phyloP scores from a whole-genome alignment of 768 basidiomycete species.

The Hemileccinum impolitum region DNA sequence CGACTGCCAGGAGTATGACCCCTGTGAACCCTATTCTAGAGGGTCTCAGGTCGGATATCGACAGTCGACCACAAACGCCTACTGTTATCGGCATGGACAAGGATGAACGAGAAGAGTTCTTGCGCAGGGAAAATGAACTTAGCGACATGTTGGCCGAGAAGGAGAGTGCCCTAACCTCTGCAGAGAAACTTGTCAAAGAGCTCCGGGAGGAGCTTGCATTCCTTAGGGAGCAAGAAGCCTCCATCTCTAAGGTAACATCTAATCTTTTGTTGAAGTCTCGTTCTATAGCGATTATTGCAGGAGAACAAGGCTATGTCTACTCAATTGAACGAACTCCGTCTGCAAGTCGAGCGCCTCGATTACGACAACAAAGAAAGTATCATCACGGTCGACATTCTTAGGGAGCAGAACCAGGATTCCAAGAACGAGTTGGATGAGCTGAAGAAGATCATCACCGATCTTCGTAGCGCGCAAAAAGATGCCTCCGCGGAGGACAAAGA shows the following conservation, averaged over 20 bases:
- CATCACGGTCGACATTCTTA: slow-evolving; percentile 91
- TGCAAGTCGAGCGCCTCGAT: slow-evolving; percentile 88
- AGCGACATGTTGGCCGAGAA: slow-evolving; percentile 90
- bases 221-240: slow-evolving; percentile 86
- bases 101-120: slow-evolving; percentile 96
- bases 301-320: slow-evolving; percentile 94
- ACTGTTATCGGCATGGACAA: slow-evolving; percentile 85
- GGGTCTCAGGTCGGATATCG: slow-evolving; percentile 64
- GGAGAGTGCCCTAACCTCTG: slow-evolving; percentile 74
- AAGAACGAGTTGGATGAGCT: slow-evolving; percentile 88
- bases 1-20: slow-evolving; percentile 66
- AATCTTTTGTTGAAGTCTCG: slow-evolving; percentile 1
- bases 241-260: slow-evolving; percentile 62
- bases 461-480: slow-evolving; percentile 80
- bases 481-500: slow-evolving; percentile 94
- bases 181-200: slow-evolving; percentile 85
- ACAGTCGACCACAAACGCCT: slow-evolving; percentile 90
- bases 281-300: slow-evolving; percentile 36
- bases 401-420: slow-evolving; percentile 89
- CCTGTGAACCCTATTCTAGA: slow-evolving; percentile 74
- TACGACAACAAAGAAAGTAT: slow-evolving; percentile 95
- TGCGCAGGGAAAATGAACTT: slow-evolving; percentile 94
- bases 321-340: slow-evolving; percentile 87
- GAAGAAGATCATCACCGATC: slow-evolving; percentile 69
- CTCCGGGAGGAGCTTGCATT: slow-evolving; percentile 85